A percentile compares a stretch with the other conserved stretches of the same genome.
These are phyloP conservation scores for Mangifera indica DNA, from an alignment of 345 rosid species.

Conservation along the genomic window DNA sequence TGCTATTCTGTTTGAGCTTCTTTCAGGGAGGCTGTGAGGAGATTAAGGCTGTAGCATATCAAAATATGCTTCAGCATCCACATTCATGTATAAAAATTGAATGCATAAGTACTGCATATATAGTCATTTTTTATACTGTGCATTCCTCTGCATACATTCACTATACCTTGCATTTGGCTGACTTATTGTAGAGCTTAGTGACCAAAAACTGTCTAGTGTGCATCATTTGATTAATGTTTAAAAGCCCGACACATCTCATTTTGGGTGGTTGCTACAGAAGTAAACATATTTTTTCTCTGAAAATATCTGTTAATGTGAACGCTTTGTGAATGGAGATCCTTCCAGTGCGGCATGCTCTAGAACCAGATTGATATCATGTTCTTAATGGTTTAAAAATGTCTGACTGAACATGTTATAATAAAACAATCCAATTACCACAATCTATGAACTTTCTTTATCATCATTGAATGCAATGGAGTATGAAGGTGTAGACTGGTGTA, in stretches of 20 bases:
- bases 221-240: not conserved
- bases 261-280: not conserved
- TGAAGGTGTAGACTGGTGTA: not conserved
- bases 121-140: no score
- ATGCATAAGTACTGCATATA: no score
- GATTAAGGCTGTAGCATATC: no score
- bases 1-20: not conserved
- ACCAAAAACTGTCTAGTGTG: no score
- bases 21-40: no score
- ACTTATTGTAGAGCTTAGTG: no score
- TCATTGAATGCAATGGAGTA: not conserved
- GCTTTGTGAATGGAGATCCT: not conserved
- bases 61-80: no score
- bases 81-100: no score
- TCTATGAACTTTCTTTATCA: not conserved
- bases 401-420: no score
- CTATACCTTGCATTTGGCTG: no score
- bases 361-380: not conserved
- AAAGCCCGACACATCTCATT: not conserved
- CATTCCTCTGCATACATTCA: no score
- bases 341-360: not conserved
- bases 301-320: no score
- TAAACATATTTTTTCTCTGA: not conserved
- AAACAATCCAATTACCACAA: not conserved
- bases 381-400: not conserved